A percentile compares a stretch with the other conserved stretches of the same genome.
phyloP scores from a whole-genome alignment of 108 stramenopile genomes.

The Fragilaria radians region DNA sequence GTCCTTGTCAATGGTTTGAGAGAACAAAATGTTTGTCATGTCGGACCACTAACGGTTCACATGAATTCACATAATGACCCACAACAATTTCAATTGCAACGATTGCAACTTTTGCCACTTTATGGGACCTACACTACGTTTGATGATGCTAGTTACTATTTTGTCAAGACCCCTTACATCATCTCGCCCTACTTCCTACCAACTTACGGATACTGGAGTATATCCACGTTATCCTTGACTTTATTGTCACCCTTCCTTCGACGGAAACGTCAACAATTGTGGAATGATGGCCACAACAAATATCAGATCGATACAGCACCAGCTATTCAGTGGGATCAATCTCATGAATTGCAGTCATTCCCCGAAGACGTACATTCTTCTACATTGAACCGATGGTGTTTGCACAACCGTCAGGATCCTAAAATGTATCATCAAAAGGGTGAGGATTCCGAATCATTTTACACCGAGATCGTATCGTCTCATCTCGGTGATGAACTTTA shows the following conservation, averaged over 20 bases:
- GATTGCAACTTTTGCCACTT: background rate
- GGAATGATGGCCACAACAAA: background rate
- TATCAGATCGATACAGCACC: background rate
- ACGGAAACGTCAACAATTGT: background rate
- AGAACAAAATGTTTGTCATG: conserved; percentile 7
- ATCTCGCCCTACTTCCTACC: background rate
- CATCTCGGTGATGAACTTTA: too few species aligned
- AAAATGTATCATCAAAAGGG: conserved; percentile 1
- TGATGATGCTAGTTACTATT: conserved; percentile 6
- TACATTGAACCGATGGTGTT: conserved; percentile 3
- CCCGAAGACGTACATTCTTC: background rate
- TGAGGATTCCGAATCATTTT: background rate
- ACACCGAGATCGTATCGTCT: background rate
- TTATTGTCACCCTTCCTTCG: background rate
- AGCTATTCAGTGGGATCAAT: conserved; percentile 11
- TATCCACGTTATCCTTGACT: background rate
- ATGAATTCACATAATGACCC: background rate
- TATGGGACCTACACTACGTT: background rate
- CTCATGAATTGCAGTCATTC: conserved; percentile 1
- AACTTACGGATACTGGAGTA: background rate
- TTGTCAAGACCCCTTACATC: background rate
- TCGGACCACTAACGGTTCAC: background rate
- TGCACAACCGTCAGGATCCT: background rate
- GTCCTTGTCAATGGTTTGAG: background rate
- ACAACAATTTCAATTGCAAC: background rate